A percentile compares a stretch with the other conserved stretches of the same genome.
Conservation (phyloP, 768 basidiomycete genomes). For the Cyclocybe cylindracea region DNA sequence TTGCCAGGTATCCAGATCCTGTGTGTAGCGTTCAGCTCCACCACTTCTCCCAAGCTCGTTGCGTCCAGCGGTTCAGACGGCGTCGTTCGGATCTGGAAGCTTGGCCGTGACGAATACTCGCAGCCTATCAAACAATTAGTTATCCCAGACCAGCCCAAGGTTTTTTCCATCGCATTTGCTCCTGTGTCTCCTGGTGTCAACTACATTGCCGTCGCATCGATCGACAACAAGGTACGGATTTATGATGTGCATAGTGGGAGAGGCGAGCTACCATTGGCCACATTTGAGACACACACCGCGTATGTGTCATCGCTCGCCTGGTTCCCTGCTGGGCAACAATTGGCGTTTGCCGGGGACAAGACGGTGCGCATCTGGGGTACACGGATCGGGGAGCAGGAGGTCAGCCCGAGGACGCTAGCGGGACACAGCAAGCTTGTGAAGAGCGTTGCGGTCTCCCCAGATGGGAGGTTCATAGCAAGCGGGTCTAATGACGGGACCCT, state of each 20-base stretch:
- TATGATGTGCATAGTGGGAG: constrained; percentile 2
- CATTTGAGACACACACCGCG: neutral
- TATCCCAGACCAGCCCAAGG: neutral
- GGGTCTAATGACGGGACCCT: constrained; percentile 8
- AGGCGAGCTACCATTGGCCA: neutral
- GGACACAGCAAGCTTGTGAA: constrained; percentile 5
- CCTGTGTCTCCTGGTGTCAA: neutral
- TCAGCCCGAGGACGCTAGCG: constrained; percentile 8
- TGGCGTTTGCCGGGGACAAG: constrained; percentile 3
- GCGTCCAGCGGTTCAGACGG: constrained; percentile 7
- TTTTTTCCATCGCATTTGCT: constrained; percentile 4
- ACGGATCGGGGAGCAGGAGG: neutral
- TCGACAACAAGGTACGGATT: constrained; percentile 2
- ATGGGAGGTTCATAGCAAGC: constrained; percentile 10
- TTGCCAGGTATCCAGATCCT: neutral
- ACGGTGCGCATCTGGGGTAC: constrained; percentile 7
- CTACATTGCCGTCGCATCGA: constrained; percentile 1
- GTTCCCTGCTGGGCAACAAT: constrained; percentile 3
- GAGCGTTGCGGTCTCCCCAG: constrained; percentile 3
- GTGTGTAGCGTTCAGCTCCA: constrained; percentile 2
- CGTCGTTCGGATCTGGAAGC: constrained; percentile 3
- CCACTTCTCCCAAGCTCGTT: neutral
- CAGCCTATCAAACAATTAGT: neutral
- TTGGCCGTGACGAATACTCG: neutral
- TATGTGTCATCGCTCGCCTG: neutral